Percentiles rank a stretch among this genome's conserved stretches.
phyloP scores from a whole-genome alignment of 1,284 basidiomycete genomes.

The Cutaneotrichosporon curvatum region DNA sequence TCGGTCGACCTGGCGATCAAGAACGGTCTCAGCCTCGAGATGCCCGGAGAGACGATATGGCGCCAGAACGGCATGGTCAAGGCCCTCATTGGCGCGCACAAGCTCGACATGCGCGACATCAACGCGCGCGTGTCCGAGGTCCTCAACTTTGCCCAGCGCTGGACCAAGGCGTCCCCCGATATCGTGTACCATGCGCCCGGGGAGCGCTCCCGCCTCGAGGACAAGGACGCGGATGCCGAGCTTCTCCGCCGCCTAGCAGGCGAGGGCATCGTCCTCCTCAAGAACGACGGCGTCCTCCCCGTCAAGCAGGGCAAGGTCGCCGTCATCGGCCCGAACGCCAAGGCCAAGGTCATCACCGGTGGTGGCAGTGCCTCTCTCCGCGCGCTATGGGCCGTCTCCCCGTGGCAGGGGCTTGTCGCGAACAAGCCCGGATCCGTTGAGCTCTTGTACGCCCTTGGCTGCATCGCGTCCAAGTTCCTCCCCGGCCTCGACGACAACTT shows the following conservation, averaged over 20 bases:
- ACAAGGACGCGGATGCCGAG: constrained; percentile 19
- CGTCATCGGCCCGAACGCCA: constrained; percentile 57
- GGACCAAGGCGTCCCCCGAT: constrained; percentile 21
- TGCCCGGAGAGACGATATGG: constrained; percentile 24
- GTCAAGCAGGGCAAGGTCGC: constrained; percentile 45
- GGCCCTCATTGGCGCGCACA: constrained; percentile 56
- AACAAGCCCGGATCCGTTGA: constrained; percentile 41
- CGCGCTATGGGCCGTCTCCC: constrained; percentile 51
- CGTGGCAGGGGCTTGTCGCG: constrained; percentile 52
- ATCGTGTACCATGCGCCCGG: constrained; percentile 21
- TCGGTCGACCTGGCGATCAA: constrained; percentile 59
- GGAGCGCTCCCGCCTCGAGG: constrained; percentile 5
- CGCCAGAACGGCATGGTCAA: constrained; percentile 46
- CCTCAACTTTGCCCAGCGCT: constrained; percentile 30
- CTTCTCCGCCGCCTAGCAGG: constrained; percentile 23
- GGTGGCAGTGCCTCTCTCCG: constrained; percentile 53
- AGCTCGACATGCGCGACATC: constrained; percentile 39
- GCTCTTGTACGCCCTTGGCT: constrained; percentile 48
- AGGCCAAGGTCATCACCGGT: constrained; percentile 51
- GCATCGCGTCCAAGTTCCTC: constrained; percentile 19
- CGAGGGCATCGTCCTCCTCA: constrained; percentile 54
- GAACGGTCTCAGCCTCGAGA: constrained; percentile 57
- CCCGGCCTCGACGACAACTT: constrained; percentile 22
- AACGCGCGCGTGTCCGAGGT: constrained; percentile 36
- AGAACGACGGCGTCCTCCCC: constrained; percentile 47